These are phyloP conservation scores for Ulota crispa DNA, from an alignment of 225 moss, liverwort and hornwort genomes.

Conservation along the genomic window DNA sequence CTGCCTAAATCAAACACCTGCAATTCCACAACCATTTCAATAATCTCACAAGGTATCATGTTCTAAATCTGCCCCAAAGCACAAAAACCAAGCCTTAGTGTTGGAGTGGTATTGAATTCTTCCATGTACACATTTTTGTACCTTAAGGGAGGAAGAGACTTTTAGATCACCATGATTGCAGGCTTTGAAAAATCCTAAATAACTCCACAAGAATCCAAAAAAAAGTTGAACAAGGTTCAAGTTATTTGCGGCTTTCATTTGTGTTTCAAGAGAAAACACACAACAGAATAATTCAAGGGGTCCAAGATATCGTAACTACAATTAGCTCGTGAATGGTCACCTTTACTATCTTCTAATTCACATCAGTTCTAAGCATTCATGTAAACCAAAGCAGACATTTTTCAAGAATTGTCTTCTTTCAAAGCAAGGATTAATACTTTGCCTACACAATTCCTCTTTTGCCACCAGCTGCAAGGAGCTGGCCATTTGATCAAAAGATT, in stretches of 20 bases:
- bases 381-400: not conserved
- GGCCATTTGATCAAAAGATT: conserved; percentile 82
- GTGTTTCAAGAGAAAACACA: not conserved
- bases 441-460: conserved; percentile 91
- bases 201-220: not conserved
- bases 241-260: not conserved
- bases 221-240: not conserved
- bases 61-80: not conserved
- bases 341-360: not conserved
- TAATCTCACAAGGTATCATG: not conserved
- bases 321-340: not conserved
- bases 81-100: not conserved
- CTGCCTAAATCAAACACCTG: conserved; percentile 91
- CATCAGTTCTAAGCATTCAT: not conserved
- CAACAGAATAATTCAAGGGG: not conserved
- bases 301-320: not conserved
- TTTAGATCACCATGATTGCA: not conserved
- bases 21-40: not conserved
- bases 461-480: conserved; percentile 91
- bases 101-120: not conserved
- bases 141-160: not conserved
- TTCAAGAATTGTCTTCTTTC: not conserved
- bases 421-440: not conserved
- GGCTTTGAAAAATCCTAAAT: not conserved
- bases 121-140: not conserved